These are phyloP conservation scores for Groenewaldozyma sp. DNA, from an alignment of 1,139 yeast species.

Conservation along the genomic window DNA sequence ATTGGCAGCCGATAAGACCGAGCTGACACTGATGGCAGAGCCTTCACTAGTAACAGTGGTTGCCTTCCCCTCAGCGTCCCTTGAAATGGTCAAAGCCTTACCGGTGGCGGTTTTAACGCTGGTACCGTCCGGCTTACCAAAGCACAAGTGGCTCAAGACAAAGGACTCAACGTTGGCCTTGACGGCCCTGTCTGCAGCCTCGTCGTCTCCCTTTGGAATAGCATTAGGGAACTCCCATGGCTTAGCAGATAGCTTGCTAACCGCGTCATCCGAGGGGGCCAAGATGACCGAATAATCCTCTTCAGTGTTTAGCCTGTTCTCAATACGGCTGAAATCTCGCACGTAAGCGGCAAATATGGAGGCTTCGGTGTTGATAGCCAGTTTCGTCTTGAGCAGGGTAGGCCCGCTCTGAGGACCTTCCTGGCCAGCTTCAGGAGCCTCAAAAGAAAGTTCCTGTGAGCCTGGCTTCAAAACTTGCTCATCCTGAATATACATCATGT, in stretches of 20 bases:
- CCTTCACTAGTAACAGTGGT: not conserved
- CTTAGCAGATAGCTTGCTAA: slow-evolving; percentile 23
- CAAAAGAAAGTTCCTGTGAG: slow-evolving; percentile 4
- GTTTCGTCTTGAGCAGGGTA: slow-evolving; percentile 26
- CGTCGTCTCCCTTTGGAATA: slow-evolving; percentile 14
- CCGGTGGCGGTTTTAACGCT: not conserved
- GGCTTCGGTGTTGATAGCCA: slow-evolving; percentile 26
- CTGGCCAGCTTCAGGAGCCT: slow-evolving; percentile 12
- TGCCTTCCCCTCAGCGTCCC: not conserved
- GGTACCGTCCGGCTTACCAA: slow-evolving; percentile 11
- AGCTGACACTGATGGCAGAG: not conserved
- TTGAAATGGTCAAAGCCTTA: not conserved
- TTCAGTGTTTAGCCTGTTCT: slow-evolving; percentile 23
- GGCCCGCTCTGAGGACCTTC: slow-evolving; percentile 28
- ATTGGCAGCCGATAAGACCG: not conserved
- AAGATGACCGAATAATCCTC: slow-evolving; percentile 24
- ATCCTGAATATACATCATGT: slow-evolving; percentile 14
- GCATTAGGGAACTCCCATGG: slow-evolving; percentile 31
- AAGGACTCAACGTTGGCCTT: slow-evolving; percentile 23
- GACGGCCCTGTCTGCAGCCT: slow-evolving; percentile 23
- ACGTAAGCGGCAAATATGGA: slow-evolving; percentile 28
- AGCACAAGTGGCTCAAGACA: slow-evolving; percentile 24
- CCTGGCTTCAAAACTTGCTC: slow-evolving; percentile 4
- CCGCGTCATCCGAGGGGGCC: slow-evolving; percentile 30
- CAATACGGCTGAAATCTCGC: slow-evolving; percentile 23